Conservation (phyloP, 257 asterid genomes). For the Solanum appendiculatum region DNA sequence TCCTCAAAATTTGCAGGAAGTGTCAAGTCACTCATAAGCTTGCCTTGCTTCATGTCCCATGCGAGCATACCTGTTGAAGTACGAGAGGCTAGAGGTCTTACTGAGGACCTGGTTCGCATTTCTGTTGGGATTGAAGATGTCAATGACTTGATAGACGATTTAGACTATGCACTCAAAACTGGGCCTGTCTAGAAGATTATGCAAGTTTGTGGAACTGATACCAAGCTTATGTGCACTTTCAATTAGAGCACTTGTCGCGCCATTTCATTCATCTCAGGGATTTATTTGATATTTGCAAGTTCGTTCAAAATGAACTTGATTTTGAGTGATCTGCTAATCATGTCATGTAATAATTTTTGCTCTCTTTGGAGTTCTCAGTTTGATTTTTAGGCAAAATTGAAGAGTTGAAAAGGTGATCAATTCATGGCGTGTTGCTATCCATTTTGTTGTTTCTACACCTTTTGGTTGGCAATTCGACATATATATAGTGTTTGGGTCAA, state of each 20-base stretch:
- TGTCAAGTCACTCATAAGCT: constrained; percentile 82
- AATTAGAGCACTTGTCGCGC: neutral
- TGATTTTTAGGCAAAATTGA: neutral
- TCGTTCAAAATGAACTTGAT: neutral
- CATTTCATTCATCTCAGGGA: neutral
- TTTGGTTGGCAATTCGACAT: neutral
- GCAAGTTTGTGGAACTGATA: neutral
- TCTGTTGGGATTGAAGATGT: constrained; percentile 90
- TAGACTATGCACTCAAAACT: constrained; percentile 53
- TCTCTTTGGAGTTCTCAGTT: neutral
- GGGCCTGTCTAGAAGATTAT: constrained; percentile 33
- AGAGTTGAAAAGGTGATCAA: neutral
- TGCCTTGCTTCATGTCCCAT: constrained; percentile 94
- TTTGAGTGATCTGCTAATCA: neutral
- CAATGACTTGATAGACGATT: constrained; percentile 66
- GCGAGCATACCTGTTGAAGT: constrained; percentile 71
- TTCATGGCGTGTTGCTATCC: neutral
- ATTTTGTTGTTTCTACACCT: neutral
- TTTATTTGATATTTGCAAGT: neutral
- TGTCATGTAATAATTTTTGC: neutral
- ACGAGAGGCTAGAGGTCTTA: constrained; percentile 68
- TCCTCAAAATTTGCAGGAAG: constrained; percentile 47
- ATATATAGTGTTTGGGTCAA: neutral
- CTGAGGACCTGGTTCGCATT: constrained; percentile 67
- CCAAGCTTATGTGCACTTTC: neutral